Evolutionary conservation across 148 eudicot genomes (phyloP), one percentile per base, ranked within the genome.

Genomic region (Rhododendron kiyosumense): DNA sequence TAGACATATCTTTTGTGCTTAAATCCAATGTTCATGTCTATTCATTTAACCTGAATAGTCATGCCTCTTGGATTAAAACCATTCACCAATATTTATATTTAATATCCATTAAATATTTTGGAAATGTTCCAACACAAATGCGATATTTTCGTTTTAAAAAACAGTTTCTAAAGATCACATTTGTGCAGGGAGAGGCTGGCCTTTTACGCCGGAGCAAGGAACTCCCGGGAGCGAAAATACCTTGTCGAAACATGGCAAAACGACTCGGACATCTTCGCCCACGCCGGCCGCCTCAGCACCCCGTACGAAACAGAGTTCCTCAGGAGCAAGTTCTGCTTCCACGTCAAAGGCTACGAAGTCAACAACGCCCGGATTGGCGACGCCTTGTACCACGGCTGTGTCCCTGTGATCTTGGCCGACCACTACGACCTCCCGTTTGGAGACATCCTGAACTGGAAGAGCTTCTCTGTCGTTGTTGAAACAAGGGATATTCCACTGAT

Each of bases 341-440:
- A 95, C 75, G 94, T 92, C 24, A 97, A 95, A 84, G 99, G 99
- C 17, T 97, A 87, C 82, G 99, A 95, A 88, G 98, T 97, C 20
- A 97, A 97, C 89, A 95, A 98, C 0, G 98, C 99, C 10, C 95
- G 96, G 7, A 84, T 95, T 0, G 99, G 94, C 1, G 99, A 97
- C 34, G 92, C 99, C 11, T n/a, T 97, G 13, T 97, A 88, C 87
- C 93, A 97, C 30, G 96, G 98, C 11, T 97, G 99, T 46, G 94
- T 97, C 43, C 99, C 98, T 0, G 98, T 95, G 9, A 85, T 97
- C 43, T 45, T 97, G 34, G 98, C 99, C 1, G 95, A 96, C 87
- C 88, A 96, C 84, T 95, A 97, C 59, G 99, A 97, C 77, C 98
- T 97, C 74, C 98, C 98, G 36, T 95, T 89, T 81, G 89, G 89